Base-by-base conservation (phyloP, 2,329 filamentous ascomycete species). In the Alternaria consortialis region DNA sequence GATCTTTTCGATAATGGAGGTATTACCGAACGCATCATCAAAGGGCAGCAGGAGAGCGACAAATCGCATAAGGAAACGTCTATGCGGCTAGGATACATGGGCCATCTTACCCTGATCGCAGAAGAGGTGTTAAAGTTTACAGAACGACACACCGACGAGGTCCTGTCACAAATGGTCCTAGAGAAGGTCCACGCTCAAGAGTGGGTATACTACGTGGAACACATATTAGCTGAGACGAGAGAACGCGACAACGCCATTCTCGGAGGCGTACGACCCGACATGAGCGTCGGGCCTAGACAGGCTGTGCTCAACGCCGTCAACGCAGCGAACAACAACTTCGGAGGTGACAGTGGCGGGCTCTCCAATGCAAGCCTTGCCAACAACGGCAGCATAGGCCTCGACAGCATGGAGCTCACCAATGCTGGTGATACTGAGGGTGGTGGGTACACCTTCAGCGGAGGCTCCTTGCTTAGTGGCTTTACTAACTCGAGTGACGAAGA, bases 91-190 rank as follows among this genome's bases (percentile, higher is more conserved):
- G 95, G 95, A 40, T 99, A 98, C 81, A 99, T 99, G 94, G 95
- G 95, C 3, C 95, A 99, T 78, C 84, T 99, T 52, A 99, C 95
- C 0, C 86, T 99, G 29, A 97, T 99, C 62, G 94, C 95, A 31
- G 95, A 99, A 79, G 95, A 99, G 79, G 95, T 99, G 17, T 93
- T 98, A 75, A 99, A 98, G 80, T 98, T 99, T 75, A 97, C 93
- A 36, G 95, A 97, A 79, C 89, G 95, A 56, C 92, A 97, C 77
- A 91, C 94, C 4, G 91, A 93, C 1, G 94, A 98, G 80, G 83
- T 94, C 20, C 84, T 98, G 9, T 95, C 93, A 0, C 90, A 92
- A 63, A 85, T 86, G 12, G 93, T 99, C 3, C 84, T 97, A 67
- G 92, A 97, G 70, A 92, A 91, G 70, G 93, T 98, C 50, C 92